Percentiles rank a stretch among this genome's conserved stretches.
These are phyloP conservation scores for Radiomyces spectabilis DNA, from an alignment of 192 early-diverging fungal genomes.

Conservation along the genomic window DNA sequence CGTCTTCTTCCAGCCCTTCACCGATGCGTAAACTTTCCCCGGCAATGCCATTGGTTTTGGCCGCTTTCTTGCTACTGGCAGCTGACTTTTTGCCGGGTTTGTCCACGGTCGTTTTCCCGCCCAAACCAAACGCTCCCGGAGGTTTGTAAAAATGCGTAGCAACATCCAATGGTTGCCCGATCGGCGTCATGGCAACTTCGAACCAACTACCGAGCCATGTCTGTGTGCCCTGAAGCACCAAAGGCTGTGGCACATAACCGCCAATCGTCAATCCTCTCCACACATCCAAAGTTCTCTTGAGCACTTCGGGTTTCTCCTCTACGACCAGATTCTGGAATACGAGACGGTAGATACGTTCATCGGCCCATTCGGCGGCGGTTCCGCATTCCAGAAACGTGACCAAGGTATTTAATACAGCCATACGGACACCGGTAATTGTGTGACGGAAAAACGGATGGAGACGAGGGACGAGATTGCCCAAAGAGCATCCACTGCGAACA, in stretches of 20 bases:
- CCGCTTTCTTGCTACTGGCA: background rate
- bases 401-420: constrained; percentile 75
- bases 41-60: constrained; percentile 1
- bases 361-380: constrained; percentile 55
- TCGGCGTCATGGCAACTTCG: constrained; percentile 70
- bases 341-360: constrained; percentile 62
- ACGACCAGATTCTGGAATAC: constrained; percentile 91
- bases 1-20: constrained; percentile 26
- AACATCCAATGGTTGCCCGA: constrained; percentile 69
- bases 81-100: constrained; percentile 3
- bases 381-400: constrained; percentile 59
- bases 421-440: constrained; percentile 75
- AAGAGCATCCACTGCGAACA: constrained; percentile 38
- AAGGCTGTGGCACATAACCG: constrained; percentile 7
- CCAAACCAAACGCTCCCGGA: constrained; percentile 32
- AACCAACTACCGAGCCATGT: constrained; percentile 53
- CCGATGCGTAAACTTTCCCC: too few relatives aligned
- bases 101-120: constrained; percentile 9
- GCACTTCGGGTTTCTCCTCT: constrained; percentile 67
- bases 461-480: constrained; percentile 70
- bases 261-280: constrained; percentile 54
- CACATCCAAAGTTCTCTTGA: constrained; percentile 49
- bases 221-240: constrained; percentile 20
- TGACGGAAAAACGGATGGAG: constrained; percentile 96
- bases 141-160: constrained; percentile 35